These are phyloP conservation scores for Arthroderma sp. DNA, from an alignment of 2,329 filamentous ascomycete genomes.

Conservation along the genomic window DNA sequence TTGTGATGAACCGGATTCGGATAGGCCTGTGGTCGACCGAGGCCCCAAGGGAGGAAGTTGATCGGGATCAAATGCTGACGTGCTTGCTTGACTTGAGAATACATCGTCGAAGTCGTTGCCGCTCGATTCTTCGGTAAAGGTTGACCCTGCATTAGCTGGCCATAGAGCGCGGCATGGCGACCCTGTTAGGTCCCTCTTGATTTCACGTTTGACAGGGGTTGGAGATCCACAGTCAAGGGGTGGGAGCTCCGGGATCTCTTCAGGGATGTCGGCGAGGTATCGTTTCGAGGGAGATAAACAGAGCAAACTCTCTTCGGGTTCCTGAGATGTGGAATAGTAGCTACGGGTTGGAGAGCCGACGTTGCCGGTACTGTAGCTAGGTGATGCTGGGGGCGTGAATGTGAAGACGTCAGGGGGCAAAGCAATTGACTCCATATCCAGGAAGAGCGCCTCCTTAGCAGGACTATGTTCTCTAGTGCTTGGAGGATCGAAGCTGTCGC, in stretches of 20 bases:
- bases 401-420: constrained; percentile 33
- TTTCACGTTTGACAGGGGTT: constrained; percentile 11
- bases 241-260: constrained; percentile 22
- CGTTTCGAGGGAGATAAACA: constrained; percentile 26
- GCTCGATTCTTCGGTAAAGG: constrained; percentile 24
- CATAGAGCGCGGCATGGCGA: constrained; percentile 25
- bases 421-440: constrained; percentile 23
- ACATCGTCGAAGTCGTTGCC: constrained; percentile 30
- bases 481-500: constrained; percentile 30
- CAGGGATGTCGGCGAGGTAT: constrained; percentile 21
- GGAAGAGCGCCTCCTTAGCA: constrained; percentile 22
- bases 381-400: constrained; percentile 38
- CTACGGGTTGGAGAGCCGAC: constrained; percentile 26
- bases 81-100: constrained; percentile 27
- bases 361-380: constrained; percentile 30
- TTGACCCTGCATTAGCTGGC: constrained; percentile 28
- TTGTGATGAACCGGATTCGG: constrained; percentile 26
- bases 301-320: constrained; percentile 28
- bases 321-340: constrained; percentile 29
- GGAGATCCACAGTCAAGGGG: constrained; percentile 15
- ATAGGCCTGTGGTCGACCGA: constrained; percentile 23
- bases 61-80: constrained; percentile 20
- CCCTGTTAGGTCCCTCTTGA: neutral
- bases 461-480: constrained; percentile 28
- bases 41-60: constrained; percentile 24